A percentile compares a stretch with the other conserved stretches of the same genome.
phyloP scores from a whole-genome alignment of 371 early-diverging fungal species.

The Batrachochytrium dendrobatidis region DNA sequence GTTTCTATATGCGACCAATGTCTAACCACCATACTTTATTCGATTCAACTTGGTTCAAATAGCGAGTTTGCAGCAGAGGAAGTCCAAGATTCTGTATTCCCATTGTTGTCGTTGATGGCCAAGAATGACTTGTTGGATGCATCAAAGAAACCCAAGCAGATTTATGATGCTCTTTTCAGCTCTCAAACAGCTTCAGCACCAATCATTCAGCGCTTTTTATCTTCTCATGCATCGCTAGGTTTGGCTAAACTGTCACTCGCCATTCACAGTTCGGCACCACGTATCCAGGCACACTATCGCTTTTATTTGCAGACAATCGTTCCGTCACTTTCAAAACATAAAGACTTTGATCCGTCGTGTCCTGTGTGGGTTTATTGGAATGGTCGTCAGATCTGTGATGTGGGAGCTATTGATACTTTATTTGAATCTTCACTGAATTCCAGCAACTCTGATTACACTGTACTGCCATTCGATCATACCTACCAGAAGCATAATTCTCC shows the following conservation, averaged over 20 bases:
- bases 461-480: conserved; percentile 17
- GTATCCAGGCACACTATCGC: conserved; percentile 71
- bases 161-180: background rate
- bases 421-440: background rate
- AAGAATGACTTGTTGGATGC: background rate
- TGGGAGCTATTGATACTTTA: background rate
- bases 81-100: background rate
- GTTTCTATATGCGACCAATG: background rate
- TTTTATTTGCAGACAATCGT: conserved; percentile 60
- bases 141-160: background rate
- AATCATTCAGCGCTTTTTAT: background rate
- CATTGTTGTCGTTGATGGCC: background rate
- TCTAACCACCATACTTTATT: background rate
- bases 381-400: conserved; percentile 54
- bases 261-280: conserved; percentile 64
- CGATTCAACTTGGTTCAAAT: background rate
- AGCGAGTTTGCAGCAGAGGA: conserved; percentile 1
- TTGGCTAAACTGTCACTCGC: conserved; percentile 38
- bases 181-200: background rate
- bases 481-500: background rate
- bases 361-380: conserved; percentile 64
- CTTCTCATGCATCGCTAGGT: background rate
- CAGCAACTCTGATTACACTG: background rate
- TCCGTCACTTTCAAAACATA: conserved; percentile 28
- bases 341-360: conserved; percentile 47